A percentile compares a stretch with the other conserved stretches of the same genome.
Evolutionary conservation across 192 early-diverging fungal species (phyloP).

Genomic region (Podila minutissima): DNA sequence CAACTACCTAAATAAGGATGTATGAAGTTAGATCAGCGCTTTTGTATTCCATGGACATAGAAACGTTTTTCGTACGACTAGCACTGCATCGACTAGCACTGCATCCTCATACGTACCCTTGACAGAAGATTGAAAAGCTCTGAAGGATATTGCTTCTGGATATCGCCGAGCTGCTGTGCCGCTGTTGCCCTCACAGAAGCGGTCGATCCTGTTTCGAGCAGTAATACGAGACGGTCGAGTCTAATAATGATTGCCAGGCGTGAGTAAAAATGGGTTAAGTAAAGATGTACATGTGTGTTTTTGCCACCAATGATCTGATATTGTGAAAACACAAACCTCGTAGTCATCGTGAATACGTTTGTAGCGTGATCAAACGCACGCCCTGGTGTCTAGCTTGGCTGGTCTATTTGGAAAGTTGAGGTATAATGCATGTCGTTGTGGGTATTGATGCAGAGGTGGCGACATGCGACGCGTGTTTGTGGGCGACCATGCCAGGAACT

Average conservation of each 20-base stretch:
- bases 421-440: too few species aligned
- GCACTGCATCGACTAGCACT: not conserved
- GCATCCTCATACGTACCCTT: slow-evolving; percentile 55
- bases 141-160: slow-evolving; percentile 93
- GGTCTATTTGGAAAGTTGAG: too few species aligned
- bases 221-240: slow-evolving; percentile 91
- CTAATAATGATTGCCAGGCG: slow-evolving; percentile 51
- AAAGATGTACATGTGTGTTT: not conserved
- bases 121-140: slow-evolving; percentile 91
- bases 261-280: not conserved
- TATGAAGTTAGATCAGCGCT: not conserved
- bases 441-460: too few species aligned
- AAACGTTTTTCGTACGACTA: not conserved
- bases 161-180: slow-evolving; percentile 94
- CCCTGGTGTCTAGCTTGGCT: too few species aligned
- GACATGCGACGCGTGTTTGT: too few species aligned
- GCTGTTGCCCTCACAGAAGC: slow-evolving; percentile 87
- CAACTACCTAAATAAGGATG: slow-evolving; percentile 69
- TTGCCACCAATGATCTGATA: not conserved
- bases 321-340: not conserved
- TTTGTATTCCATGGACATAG: not conserved
- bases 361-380: too few species aligned
- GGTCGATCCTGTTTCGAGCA: slow-evolving; percentile 96
- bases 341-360: too few species aligned
- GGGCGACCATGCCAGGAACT: too few species aligned